Percentiles rank a stretch among this genome's conserved stretches.
Conservation (phyloP, 2,329 filamentous ascomycete species). For the Claviceps sp. region DNA sequence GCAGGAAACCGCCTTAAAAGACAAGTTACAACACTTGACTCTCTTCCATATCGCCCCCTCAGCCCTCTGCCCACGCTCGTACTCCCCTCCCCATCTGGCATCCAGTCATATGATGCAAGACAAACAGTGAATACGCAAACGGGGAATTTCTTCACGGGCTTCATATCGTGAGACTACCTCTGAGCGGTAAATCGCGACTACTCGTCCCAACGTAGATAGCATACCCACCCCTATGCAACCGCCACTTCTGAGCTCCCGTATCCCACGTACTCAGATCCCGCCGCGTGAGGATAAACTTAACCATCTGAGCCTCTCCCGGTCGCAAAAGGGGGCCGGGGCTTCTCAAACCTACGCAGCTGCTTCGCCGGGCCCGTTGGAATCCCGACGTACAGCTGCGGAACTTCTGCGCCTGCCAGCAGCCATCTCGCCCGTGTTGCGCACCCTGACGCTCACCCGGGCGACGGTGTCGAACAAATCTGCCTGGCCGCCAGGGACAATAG, state of each 20-base stretch:
- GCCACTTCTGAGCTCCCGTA: constrained; percentile 46
- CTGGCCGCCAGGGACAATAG: constrained; percentile 29
- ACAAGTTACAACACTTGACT: no score
- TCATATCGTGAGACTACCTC: constrained; percentile 22
- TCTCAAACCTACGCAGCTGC: constrained; percentile 55
- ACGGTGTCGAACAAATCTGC: constrained; percentile 34
- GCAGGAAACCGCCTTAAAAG: no score
- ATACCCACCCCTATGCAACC: constrained; percentile 31
- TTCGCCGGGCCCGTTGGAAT: constrained; percentile 34
- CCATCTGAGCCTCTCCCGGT: constrained; percentile 27
- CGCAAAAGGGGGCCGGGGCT: constrained; percentile 39
- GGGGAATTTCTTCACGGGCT: no score
- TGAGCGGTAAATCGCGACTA: constrained; percentile 30
- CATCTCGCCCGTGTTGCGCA: constrained; percentile 29
- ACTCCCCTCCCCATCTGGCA: no score
- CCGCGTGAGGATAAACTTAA: constrained; percentile 42
- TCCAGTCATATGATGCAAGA: no score
- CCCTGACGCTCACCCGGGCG: constrained; percentile 22
- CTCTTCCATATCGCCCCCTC: no score
- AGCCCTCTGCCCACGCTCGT: no score
- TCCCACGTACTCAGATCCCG: constrained; percentile 58
- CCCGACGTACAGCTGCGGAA: constrained; percentile 34
- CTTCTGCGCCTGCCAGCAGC: constrained; percentile 26
- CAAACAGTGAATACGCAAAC: no score
- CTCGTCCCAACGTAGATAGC: constrained; percentile 32